Evolutionary conservation across 148 eudicot species (phyloP).

Genomic region (Polygonum aviculare): DNA sequence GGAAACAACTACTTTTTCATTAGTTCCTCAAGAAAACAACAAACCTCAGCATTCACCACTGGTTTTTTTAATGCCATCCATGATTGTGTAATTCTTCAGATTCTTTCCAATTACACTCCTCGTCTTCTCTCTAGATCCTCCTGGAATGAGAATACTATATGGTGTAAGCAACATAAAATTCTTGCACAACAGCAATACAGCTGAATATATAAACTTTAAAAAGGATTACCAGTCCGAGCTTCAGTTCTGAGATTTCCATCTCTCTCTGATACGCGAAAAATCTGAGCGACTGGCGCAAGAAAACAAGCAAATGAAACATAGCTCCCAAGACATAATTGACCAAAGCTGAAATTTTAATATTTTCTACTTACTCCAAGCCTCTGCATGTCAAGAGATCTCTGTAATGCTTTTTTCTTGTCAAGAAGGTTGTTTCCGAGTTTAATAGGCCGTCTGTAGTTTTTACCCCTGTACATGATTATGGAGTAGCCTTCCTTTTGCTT

Average conservation of each 20-base stretch:
- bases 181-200: neutral
- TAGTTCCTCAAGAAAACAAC: neutral
- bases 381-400: slow-evolving; percentile 79
- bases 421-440: slow-evolving; percentile 45
- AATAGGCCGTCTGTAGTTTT: slow-evolving; percentile 74
- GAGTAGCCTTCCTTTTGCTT: slow-evolving; percentile 84
- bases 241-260: slow-evolving; percentile 49
- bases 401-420: slow-evolving; percentile 68
- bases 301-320: slow-evolving; percentile 9
- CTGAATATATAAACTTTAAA: neutral
- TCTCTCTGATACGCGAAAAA: slow-evolving; percentile 69
- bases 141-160: neutral
- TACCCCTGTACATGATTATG: slow-evolving; percentile 79
- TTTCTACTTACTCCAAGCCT: slow-evolving; percentile 69
- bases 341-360: neutral
- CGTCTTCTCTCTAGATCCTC: neutral
- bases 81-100: neutral
- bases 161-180: neutral
- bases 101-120: neutral
- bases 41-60: neutral
- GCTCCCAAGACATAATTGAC: neutral
- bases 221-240: slow-evolving; percentile 49
- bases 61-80: neutral
- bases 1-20: neutral
- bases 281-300: slow-evolving; percentile 53